These are phyloP conservation scores for Vigna mungo DNA, from an alignment of 306 rosid species.

Conservation along the genomic window DNA sequence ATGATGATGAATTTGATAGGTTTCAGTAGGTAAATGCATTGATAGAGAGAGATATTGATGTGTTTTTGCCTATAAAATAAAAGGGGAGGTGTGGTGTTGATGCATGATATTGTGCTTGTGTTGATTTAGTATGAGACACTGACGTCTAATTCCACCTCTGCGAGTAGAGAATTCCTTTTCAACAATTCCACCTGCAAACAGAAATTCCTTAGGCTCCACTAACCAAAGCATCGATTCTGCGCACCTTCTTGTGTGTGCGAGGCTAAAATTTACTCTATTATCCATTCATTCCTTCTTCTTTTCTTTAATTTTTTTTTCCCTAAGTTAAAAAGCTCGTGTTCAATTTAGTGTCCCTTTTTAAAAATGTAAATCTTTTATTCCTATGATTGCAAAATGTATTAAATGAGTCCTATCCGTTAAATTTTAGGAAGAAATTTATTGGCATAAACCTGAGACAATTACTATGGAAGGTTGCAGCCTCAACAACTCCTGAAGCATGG, in stretches of 20 bases:
- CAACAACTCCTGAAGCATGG: no score
- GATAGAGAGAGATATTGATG: not conserved
- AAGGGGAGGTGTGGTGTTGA: not conserved
- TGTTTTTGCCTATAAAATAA: not conserved
- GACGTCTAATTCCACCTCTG: slow-evolving; percentile 30
- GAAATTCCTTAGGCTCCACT: slow-evolving; percentile 24
- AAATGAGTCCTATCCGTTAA: no score
- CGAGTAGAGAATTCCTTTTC: slow-evolving; percentile 7
- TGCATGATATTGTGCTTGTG: not conserved
- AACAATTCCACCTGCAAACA: slow-evolving; percentile 13
- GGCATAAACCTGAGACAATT: no score
- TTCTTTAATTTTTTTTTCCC: no score
- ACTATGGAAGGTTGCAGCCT: no score
- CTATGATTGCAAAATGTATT: no score
- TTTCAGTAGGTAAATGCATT: not conserved
- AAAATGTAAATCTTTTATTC: no score
- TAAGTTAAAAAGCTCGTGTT: no score
- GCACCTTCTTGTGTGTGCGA: not conserved
- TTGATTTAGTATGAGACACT: slow-evolving; percentile 13
- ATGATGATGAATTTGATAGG: not conserved
- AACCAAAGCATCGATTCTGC: slow-evolving; percentile 26
- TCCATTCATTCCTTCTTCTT: no score
- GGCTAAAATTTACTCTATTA: no score
- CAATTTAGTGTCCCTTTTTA: no score
- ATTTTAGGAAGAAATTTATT: no score